Evolutionary conservation across 345 rosid genomes (phyloP).

Genomic region (Rubroshorea leprosula): DNA sequence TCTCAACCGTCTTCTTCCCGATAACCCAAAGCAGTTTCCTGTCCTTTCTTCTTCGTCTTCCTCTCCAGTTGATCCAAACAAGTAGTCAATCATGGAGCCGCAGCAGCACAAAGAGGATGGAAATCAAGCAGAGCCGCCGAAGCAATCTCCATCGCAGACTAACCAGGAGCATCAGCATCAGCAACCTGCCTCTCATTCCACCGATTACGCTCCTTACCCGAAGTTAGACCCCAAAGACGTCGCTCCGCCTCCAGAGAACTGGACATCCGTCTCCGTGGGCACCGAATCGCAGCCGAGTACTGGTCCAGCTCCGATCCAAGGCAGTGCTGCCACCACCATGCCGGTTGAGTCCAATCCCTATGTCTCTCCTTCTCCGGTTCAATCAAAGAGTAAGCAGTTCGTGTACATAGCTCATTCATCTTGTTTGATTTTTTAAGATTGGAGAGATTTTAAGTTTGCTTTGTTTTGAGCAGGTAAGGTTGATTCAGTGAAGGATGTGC

Average conservation of each 20-base stretch:
- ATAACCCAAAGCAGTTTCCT: not conserved
- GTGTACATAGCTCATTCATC: not conserved
- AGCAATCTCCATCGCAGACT: constrained; percentile 12
- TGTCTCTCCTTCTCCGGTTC: constrained; percentile 48
- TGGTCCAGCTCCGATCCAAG: constrained; percentile 41
- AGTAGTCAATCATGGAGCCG: constrained; percentile 16
- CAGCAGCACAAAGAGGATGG: constrained; percentile 10
- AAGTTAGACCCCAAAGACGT: constrained; percentile 75
- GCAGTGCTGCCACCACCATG: constrained; percentile 58
- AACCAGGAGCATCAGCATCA: constrained; percentile 14
- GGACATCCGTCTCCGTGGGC: constrained; percentile 27
- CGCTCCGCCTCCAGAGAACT: constrained; percentile 47
- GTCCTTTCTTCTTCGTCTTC: not conserved
- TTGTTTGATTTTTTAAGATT: not conserved
- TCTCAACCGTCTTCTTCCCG: too few relatives aligned
- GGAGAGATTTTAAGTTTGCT: not conserved
- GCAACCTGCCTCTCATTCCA: constrained; percentile 32
- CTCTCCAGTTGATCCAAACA: not conserved
- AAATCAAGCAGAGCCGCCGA: constrained; percentile 18
- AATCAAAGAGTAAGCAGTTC: constrained; percentile 41
- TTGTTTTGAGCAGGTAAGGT: constrained; percentile 47
- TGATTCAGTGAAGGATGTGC: constrained; percentile 74
- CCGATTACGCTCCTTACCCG: constrained; percentile 92
- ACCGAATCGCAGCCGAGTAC: constrained; percentile 16
- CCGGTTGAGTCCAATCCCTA: constrained; percentile 83